phyloP scores from a whole-genome alignment of 805 yeast genomes.

The Metschnikowia anglica region DNA sequence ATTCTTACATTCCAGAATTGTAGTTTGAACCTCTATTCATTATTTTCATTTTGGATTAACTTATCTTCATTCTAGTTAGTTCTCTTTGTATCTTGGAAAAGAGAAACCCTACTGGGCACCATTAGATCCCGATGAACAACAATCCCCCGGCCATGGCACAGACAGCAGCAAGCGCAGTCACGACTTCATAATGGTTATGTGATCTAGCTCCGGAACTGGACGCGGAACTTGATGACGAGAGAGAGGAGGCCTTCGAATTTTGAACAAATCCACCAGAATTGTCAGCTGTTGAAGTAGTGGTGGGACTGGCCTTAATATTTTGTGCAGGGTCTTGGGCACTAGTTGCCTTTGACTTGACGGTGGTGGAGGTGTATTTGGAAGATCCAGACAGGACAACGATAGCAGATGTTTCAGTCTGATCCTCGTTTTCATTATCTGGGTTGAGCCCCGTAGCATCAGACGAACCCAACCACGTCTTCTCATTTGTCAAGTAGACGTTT shows the following conservation, averaged over 20 bases:
- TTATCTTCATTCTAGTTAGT: neutral
- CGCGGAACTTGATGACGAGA: constrained; percentile 7
- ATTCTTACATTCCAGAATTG: too few relatives aligned
- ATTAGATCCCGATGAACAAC: constrained; percentile 6
- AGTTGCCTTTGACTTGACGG: constrained; percentile 16
- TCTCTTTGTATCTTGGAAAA: neutral
- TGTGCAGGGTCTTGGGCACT: constrained; percentile 13
- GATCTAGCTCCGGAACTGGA: constrained; percentile 1
- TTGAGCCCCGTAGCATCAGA: constrained; percentile 67
- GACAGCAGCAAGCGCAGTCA: constrained; percentile 10
- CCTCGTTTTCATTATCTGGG: constrained; percentile 39
- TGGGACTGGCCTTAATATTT: constrained; percentile 15
- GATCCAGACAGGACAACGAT: constrained; percentile 22
- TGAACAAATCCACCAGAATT: constrained; percentile 43
- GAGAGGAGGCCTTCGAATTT: constrained; percentile 19
- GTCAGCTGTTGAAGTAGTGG: constrained; percentile 15
- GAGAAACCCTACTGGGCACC: neutral
- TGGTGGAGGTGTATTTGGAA: constrained; percentile 18
- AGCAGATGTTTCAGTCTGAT: constrained; percentile 12
- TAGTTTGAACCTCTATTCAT: too few relatives aligned
- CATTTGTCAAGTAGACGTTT: constrained; percentile 59
- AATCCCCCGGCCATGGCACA: constrained; percentile 9
- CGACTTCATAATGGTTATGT: constrained; percentile 1
- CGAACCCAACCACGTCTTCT: constrained; percentile 57
- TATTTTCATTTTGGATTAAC: too few relatives aligned